These are phyloP conservation scores for Populus hybrid DNA, from an alignment of 441 rosid genomes.

Conservation along the genomic window DNA sequence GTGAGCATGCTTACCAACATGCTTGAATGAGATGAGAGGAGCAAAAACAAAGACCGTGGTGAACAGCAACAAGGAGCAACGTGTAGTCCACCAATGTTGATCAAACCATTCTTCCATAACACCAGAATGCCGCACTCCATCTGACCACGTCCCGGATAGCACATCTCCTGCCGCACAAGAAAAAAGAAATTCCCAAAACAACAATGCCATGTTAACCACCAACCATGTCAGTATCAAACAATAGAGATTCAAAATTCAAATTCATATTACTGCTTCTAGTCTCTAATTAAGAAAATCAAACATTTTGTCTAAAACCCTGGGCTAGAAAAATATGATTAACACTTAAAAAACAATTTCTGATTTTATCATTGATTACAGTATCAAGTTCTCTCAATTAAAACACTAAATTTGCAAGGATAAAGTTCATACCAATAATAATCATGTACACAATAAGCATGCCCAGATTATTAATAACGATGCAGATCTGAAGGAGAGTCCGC, in stretches of 20 bases:
- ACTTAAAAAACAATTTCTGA: neutral
- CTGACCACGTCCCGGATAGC: constrained; percentile 45
- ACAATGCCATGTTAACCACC: neutral
- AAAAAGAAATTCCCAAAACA: neutral
- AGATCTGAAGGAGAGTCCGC: constrained; percentile 45
- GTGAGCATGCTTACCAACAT: constrained; percentile 42
- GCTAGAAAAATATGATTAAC: neutral
- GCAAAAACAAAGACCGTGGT: constrained; percentile 48
- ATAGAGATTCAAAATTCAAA: neutral
- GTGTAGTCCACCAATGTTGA: constrained; percentile 52
- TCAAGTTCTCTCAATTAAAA: neutral
- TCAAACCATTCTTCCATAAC: constrained; percentile 57
- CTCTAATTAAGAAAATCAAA: neutral
- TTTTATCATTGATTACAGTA: no score
- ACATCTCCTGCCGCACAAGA: constrained; percentile 49
- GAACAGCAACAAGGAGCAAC: constrained; percentile 40
- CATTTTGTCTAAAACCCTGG: neutral
- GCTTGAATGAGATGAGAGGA: constrained; percentile 57
- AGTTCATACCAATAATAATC: constrained; percentile 48
- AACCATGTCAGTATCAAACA: constrained; percentile 2
- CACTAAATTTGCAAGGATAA: neutral
- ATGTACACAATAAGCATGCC: constrained; percentile 67
- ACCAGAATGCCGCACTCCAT: constrained; percentile 47
- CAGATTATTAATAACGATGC: constrained; percentile 56
- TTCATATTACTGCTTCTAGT: neutral